These are phyloP conservation scores for Xerocomus potaroensis DNA, from an alignment of 768 basidiomycete genomes.

Conservation along the genomic window DNA sequence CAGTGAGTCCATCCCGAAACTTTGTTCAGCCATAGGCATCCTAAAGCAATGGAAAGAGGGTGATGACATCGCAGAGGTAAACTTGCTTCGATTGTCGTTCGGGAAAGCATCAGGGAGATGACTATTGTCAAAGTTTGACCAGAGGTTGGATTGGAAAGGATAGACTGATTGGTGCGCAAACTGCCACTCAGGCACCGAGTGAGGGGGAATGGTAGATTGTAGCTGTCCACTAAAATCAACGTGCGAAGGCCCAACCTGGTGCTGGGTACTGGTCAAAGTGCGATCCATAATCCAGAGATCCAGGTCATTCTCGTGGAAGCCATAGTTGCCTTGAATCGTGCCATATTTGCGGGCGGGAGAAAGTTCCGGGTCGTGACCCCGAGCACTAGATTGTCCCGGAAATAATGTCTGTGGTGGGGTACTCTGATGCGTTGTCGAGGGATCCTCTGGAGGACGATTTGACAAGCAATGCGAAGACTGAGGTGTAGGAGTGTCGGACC, in stretches of 20 bases:
- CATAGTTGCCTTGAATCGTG: not conserved
- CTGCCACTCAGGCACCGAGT: constrained; percentile 7
- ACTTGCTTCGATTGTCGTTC: not conserved
- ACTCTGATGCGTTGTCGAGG: not conserved
- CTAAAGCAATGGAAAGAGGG: constrained; percentile 2
- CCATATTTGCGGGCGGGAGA: not conserved
- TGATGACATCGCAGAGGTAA: not conserved
- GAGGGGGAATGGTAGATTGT: not conserved
- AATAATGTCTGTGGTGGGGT: not conserved
- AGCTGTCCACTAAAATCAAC: constrained; percentile 1
- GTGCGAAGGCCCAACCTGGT: not conserved
- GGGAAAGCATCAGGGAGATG: constrained; percentile 2
- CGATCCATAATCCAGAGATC: constrained; percentile 1
- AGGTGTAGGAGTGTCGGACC: not conserved
- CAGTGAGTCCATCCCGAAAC: not conserved
- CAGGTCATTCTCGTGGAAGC: not conserved
- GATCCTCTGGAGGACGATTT: not conserved
- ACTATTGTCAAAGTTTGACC: not conserved
- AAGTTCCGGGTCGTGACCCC: no score
- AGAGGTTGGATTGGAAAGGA: not conserved
- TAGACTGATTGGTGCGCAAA: constrained; percentile 1
- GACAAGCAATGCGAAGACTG: not conserved
- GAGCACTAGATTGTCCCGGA: no score
- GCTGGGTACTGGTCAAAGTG: not conserved
- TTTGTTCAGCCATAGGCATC: constrained; percentile 1